Base-by-base conservation (phyloP, 2,329 filamentous ascomycete genomes). In the Phaeophleospora eucalypticola region DNA sequence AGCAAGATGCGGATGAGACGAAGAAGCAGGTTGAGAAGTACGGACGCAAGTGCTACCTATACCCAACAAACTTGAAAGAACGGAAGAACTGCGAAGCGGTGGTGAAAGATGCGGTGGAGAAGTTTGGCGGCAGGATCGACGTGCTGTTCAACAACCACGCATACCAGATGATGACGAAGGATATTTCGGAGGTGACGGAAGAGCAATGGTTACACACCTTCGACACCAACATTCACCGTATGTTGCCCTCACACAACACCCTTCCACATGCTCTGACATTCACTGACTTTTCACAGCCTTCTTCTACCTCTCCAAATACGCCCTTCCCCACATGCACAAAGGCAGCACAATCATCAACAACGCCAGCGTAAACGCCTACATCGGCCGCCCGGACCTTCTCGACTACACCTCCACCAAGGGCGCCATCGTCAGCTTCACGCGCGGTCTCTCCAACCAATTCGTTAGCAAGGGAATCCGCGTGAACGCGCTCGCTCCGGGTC, bases 291-390 rank as follows among this genome's bases (percentile, higher is more conserved):
- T 21, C 15, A 15, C 51, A 65, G 62, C 63, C 2, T 84, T 82
- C 72, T 93, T 89, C 74, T 91, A 83, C 71, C 74, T 91, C 29
- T 78, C 86, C 50, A 93, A 93, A 66, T 88, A 90, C 62, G 70
- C 77, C 10, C 74, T 93, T 9, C 82, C 81, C 0, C 84, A 90
- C 67, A 86, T 93, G 81, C 79, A 80, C 61, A 66, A 68, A n/a
- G 87, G 88, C 29, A 77, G 81, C 46, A 82, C 81, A 19, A 89
- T 94, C 65, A 89, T 94, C 76, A 93, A 91, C 72, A 89, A 88
- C 64, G 83, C 86, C 36, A 89, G 85, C 24, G 83, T 93, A 64
- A 91, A 91, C 65, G 86, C 83, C 19, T 93, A 91, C 69, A 79
- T 89, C 48, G 87, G 87, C 33, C 84, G 86, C 1, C 83, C 84